A percentile compares a stretch with the other conserved stretches of the same genome.
These are phyloP conservation scores for Lyophyllum shimeji DNA, from an alignment of 768 basidiomycete species.

Conservation along the genomic window DNA sequence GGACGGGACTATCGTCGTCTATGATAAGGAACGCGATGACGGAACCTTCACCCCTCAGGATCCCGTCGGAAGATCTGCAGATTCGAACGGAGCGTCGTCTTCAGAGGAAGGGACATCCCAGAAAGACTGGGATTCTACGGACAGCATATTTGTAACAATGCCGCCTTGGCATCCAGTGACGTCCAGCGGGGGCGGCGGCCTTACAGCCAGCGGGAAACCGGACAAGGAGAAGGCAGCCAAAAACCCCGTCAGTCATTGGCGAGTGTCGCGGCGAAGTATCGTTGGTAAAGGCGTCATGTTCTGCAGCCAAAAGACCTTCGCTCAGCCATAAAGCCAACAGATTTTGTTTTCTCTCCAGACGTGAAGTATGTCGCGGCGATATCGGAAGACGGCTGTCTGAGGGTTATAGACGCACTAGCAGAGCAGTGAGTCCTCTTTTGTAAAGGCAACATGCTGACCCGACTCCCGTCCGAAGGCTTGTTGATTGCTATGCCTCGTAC, in stretches of 20 bases:
- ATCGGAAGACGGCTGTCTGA: conserved; percentile 88
- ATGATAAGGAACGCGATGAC: conserved; percentile 90
- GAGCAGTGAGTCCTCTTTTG: conserved; percentile 62
- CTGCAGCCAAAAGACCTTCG: not conserved
- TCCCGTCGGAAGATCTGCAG: conserved; percentile 37
- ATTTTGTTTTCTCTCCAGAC: conserved; percentile 93
- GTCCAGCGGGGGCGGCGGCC: conserved; percentile 33
- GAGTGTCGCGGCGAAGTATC: conserved; percentile 67
- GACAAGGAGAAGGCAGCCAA: conserved; percentile 74
- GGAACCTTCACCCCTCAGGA: conserved; percentile 68
- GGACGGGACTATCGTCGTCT: conserved; percentile 86
- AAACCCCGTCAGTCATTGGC: conserved; percentile 93
- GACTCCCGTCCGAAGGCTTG: conserved; percentile 51
- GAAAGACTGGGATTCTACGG: conserved; percentile 73
- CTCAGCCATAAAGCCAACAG: conserved; percentile 34
- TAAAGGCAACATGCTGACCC: not conserved
- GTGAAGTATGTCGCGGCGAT: conserved; percentile 87
- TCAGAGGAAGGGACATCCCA: conserved; percentile 31
- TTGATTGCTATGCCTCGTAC: conserved; percentile 93
- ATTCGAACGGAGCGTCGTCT: conserved; percentile 23
- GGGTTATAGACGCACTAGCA: conserved; percentile 85
- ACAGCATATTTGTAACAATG: conserved; percentile 76
- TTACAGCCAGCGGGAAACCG: conserved; percentile 33
- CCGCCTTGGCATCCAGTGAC: conserved; percentile 84
- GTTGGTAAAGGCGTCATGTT: conserved; percentile 50